phyloP scores from a whole-genome alignment of 164 flowering plant species.

The Euptelea pleiosperma region DNA sequence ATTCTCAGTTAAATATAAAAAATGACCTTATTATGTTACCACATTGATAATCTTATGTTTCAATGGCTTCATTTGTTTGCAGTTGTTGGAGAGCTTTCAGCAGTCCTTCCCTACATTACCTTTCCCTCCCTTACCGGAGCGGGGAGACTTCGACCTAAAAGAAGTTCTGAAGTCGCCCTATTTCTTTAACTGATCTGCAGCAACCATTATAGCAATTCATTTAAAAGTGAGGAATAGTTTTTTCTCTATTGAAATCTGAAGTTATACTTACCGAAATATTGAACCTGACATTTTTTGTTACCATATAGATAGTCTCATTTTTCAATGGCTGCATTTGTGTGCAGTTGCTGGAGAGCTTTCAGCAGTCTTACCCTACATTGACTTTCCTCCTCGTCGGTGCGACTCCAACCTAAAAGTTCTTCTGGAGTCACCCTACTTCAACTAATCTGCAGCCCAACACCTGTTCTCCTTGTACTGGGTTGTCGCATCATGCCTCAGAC shows the following conservation, averaged over 20 bases:
- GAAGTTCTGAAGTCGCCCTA: constrained; percentile 53
- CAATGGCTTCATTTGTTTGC: constrained; percentile 12
- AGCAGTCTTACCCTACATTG: constrained; percentile 43
- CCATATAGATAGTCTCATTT: not conserved
- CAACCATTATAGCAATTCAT: not conserved
- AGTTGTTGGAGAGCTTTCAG: constrained; percentile 59
- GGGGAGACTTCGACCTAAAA: constrained; percentile 60
- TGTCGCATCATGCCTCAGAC: not conserved
- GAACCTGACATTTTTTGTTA: not conserved
- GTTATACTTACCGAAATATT: not conserved
- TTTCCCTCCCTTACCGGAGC: constrained; percentile 58
- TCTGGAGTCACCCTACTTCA: constrained; percentile 51
- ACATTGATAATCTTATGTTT: not conserved
- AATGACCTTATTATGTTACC: not conserved
- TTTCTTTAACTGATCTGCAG: constrained; percentile 45
- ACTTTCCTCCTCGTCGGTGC: constrained; percentile 51
- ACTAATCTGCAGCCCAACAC: constrained; percentile 23
- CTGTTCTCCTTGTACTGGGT: not conserved
- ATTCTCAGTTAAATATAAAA: not conserved
- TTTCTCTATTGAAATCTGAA: not conserved
- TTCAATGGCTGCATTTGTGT: not conserved
- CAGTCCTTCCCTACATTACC: constrained; percentile 41
- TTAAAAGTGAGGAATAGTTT: not conserved
- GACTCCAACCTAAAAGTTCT: constrained; percentile 53
- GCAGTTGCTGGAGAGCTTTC: constrained; percentile 59